These are phyloP conservation scores for Tuber indicum DNA, from an alignment of 495 filamentous ascomycete genomes.

Conservation along the genomic window DNA sequence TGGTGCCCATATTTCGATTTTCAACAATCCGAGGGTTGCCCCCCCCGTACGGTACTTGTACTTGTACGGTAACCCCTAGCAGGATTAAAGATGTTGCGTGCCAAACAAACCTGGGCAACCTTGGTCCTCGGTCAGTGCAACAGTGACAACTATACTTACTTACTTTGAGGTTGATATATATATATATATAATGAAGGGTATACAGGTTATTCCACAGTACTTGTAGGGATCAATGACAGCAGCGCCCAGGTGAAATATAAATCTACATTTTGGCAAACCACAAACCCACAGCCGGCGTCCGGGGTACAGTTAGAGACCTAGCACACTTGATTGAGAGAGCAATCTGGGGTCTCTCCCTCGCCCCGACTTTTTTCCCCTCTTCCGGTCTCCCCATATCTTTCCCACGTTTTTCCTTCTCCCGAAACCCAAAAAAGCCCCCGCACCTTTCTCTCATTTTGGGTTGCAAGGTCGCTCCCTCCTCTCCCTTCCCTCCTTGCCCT, in stretches of 20 bases:
- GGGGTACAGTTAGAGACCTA: neutral
- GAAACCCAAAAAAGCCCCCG: constrained; percentile 38
- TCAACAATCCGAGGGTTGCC: neutral
- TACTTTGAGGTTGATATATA: neutral
- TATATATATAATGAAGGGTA: neutral
- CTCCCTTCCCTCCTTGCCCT: constrained; percentile 10
- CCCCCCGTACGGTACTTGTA: neutral
- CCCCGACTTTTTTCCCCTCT: constrained; percentile 36
- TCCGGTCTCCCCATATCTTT: constrained; percentile 40
- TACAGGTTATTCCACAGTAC: neutral
- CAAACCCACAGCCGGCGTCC: neutral
- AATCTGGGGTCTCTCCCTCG: constrained; percentile 29
- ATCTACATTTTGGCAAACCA: constrained; percentile 2
- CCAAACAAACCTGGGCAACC: neutral
- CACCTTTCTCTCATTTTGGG: constrained; percentile 37
- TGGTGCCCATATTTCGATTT: neutral
- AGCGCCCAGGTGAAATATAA: neutral
- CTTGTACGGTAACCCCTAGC: neutral
- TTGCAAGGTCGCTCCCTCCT: constrained; percentile 36
- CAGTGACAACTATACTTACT: neutral
- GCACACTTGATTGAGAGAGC: neutral
- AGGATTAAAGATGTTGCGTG: constrained; percentile 3
- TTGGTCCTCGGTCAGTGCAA: neutral
- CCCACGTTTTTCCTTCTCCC: constrained; percentile 37
- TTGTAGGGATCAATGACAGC: neutral